Evolutionary conservation across 202 grass and related monocot species (phyloP).

Genomic region (Zizania palustris): DNA sequence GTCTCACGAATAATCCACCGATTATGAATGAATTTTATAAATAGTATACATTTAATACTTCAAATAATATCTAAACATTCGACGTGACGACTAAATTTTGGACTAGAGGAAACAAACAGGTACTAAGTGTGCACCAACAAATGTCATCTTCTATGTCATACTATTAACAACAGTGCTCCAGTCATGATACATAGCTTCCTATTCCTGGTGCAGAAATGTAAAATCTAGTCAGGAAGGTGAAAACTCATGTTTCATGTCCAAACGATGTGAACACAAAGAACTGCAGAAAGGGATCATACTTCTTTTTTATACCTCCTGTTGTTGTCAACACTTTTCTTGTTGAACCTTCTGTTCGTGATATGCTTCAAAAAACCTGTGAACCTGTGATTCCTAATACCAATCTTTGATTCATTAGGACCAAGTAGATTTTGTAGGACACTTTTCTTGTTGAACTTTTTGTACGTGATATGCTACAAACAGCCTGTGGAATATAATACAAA

Average conservation of each 20-base stretch:
- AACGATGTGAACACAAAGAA: constrained; percentile 21
- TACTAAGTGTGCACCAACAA: no score
- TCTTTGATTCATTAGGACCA: constrained; percentile 41
- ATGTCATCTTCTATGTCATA: no score
- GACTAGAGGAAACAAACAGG: constrained; percentile 36
- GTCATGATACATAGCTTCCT: background rate
- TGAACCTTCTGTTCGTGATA: constrained; percentile 21
- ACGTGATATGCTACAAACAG: constrained; percentile 18
- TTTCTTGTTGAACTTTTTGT: constrained; percentile 35
- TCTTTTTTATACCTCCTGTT: constrained; percentile 34
- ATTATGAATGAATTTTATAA: no score
- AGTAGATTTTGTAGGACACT: constrained; percentile 41
- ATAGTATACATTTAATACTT: no score
- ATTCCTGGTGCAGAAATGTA: constrained; percentile 14
- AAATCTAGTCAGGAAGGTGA: background rate
- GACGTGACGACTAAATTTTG: constrained; percentile 30
- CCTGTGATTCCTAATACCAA: background rate
- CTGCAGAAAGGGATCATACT: constrained; percentile 6
- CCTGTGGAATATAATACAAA: background rate
- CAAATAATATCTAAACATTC: no score
- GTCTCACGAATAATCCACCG: no score
- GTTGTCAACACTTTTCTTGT: constrained; percentile 33
- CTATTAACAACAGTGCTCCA: background rate
- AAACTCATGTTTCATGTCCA: background rate
- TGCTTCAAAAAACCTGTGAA: constrained; percentile 1